Conservation (phyloP, 2,329 filamentous ascomycete species). For the Diaporthe citriasiana region DNA sequence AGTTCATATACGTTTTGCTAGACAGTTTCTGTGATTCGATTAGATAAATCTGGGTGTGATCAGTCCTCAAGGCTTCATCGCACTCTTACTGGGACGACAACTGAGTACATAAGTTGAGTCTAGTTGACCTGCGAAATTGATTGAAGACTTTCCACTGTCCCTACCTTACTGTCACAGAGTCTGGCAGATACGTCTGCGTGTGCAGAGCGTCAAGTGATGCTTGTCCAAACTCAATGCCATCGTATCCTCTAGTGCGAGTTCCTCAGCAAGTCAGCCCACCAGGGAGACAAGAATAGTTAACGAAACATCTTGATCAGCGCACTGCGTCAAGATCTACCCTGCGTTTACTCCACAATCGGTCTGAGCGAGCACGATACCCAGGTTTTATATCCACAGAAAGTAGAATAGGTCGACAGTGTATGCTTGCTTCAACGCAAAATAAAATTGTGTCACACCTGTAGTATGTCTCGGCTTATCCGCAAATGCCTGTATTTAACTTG, state of each 20-base stretch:
- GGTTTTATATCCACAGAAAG: background rate
- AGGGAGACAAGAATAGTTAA: background rate
- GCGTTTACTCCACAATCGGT: background rate
- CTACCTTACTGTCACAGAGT: background rate
- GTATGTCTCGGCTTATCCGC: background rate
- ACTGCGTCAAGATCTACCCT: no score
- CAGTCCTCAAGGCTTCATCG: background rate
- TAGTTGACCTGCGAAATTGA: background rate
- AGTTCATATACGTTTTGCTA: background rate
- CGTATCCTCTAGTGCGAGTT: background rate
- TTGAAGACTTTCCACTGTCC: background rate
- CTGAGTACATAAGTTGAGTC: background rate
- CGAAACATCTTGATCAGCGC: accelerated
- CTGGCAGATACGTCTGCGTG: no score
- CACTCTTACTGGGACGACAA: background rate
- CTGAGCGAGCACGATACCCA: background rate
- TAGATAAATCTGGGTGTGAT: background rate
- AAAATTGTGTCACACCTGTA: accelerated
- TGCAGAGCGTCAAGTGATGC: background rate
- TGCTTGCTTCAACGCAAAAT: background rate
- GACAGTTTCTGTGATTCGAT: no score
- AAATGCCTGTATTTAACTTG: no score
- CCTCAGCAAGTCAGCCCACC: background rate
- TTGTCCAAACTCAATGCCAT: background rate
- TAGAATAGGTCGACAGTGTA: background rate